Conservation (phyloP, 345 rosid species). For the Gossypium thurberi region DNA sequence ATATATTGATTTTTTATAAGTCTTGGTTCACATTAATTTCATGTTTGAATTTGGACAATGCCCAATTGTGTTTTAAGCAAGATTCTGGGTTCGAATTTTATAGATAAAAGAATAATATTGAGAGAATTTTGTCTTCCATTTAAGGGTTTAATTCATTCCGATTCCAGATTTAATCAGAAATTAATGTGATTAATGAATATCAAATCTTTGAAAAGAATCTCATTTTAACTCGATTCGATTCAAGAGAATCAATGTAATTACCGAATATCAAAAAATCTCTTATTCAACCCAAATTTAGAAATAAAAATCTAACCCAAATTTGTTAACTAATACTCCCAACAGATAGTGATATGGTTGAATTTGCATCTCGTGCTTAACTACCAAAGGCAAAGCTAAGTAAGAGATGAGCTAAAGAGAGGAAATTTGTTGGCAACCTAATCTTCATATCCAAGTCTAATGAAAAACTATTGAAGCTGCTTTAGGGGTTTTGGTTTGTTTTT, state of each 20-base stretch:
- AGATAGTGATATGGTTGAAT: not conserved
- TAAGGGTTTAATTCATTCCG: too few species aligned
- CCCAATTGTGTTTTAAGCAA: too few species aligned
- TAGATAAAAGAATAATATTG: too few species aligned
- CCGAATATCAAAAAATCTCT: not conserved
- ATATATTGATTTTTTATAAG: not conserved
- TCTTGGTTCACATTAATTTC: too few species aligned
- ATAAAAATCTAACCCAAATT: not conserved
- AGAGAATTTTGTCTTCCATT: too few species aligned
- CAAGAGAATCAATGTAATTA: fast-evolving
- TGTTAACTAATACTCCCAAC: not conserved
- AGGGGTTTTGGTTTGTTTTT: not conserved
- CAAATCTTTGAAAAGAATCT: not conserved
- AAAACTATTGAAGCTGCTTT: too few species aligned
- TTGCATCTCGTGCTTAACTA: not conserved
- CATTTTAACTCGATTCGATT: too few species aligned
- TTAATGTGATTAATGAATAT: too few species aligned
- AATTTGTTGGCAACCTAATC: not conserved
- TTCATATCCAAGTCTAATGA: not conserved
- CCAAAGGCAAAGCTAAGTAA: not conserved
- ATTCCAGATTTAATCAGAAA: too few species aligned
- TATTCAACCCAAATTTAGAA: not conserved
- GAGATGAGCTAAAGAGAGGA: not conserved
- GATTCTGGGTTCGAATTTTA: too few species aligned
- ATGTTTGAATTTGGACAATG: too few species aligned